Conservation (phyloP, 2,329 filamentous ascomycete species). For the Biscogniauxia mediterranea region DNA sequence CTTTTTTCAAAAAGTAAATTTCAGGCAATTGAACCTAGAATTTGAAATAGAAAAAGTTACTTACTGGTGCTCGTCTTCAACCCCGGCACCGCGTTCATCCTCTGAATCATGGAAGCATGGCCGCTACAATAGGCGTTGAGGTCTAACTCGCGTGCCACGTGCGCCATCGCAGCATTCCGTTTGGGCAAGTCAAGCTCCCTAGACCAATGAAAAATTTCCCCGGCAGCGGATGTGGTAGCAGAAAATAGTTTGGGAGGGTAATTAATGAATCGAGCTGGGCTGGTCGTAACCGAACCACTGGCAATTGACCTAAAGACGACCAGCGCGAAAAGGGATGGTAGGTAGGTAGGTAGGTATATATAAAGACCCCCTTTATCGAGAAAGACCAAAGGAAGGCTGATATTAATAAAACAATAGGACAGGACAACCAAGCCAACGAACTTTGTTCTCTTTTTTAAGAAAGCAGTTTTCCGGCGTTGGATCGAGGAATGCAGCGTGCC, state of each 20-base stretch:
- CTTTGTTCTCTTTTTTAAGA: neutral
- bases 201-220: conserved; percentile 9
- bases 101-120: conserved; percentile 48
- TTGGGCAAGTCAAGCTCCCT: conserved; percentile 20
- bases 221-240: conserved; percentile 8
- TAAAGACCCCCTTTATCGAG: neutral
- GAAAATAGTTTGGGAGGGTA: conserved; percentile 2
- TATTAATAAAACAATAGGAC: conserved; percentile 7
- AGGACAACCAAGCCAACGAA: neutral
- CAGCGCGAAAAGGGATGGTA: neutral
- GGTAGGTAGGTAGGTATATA: neutral
- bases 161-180: conserved; percentile 34
- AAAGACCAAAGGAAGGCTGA: conserved; percentile 6
- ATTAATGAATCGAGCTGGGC: neutral
- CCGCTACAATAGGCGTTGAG: conserved; percentile 32
- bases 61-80: conserved; percentile 61
- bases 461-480: neutral
- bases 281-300: neutral
- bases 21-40: no score
- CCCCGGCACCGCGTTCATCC: conserved; percentile 54
- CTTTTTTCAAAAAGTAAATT: no score
- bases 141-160: conserved; percentile 36
- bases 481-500: neutral
- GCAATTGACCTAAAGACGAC: conserved; percentile 12
- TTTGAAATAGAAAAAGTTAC: conserved; percentile 26